phyloP scores from a whole-genome alignment of 1,284 basidiomycete species.

The Marasmius sp. region DNA sequence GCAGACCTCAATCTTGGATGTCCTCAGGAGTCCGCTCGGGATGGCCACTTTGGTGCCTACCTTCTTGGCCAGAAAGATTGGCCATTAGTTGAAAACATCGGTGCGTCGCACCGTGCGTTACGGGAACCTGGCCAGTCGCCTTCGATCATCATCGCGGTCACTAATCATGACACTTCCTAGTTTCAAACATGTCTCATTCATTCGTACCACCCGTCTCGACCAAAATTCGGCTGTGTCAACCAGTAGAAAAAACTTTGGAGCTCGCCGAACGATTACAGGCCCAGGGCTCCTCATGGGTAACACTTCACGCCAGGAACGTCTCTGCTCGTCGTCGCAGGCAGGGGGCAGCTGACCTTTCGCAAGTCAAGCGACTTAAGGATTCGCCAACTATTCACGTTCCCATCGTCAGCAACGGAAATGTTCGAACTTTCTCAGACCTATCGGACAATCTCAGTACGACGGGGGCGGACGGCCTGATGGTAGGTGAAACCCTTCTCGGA shows the following conservation, averaged over 20 bases:
- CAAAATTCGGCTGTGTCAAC: constrained; percentile 65
- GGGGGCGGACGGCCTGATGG: constrained; percentile 75
- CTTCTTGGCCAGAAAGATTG: constrained; percentile 69
- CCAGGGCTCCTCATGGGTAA: constrained; percentile 64
- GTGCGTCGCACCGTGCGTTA: too few relatives aligned
- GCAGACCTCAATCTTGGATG: constrained; percentile 61
- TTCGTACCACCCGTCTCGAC: constrained; percentile 61
- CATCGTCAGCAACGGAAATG: constrained; percentile 78
- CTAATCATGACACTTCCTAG: constrained; percentile 26
- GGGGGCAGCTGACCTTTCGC: constrained; percentile 63
- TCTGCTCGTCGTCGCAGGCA: constrained; percentile 65
- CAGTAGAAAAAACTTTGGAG: constrained; percentile 51
- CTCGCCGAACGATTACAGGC: constrained; percentile 58
- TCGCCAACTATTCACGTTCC: constrained; percentile 42
- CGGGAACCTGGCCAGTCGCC: too few relatives aligned
- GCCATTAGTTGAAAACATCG: constrained; percentile 59
- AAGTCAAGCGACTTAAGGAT: constrained; percentile 56
- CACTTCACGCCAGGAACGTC: constrained; percentile 71
- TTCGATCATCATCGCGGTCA: too few relatives aligned
- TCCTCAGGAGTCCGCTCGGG: constrained; percentile 67
- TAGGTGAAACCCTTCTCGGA: constrained; percentile 68
- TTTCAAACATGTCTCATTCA: constrained; percentile 57
- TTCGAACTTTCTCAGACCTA: constrained; percentile 58
- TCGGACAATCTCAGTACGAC: constrained; percentile 52
- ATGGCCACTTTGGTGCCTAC: constrained; percentile 73